Evolutionary conservation across 2,329 filamentous ascomycete species (phyloP), one percentile per base, ranked within the genome.

Genomic region (Claviceps arundinis): DNA sequence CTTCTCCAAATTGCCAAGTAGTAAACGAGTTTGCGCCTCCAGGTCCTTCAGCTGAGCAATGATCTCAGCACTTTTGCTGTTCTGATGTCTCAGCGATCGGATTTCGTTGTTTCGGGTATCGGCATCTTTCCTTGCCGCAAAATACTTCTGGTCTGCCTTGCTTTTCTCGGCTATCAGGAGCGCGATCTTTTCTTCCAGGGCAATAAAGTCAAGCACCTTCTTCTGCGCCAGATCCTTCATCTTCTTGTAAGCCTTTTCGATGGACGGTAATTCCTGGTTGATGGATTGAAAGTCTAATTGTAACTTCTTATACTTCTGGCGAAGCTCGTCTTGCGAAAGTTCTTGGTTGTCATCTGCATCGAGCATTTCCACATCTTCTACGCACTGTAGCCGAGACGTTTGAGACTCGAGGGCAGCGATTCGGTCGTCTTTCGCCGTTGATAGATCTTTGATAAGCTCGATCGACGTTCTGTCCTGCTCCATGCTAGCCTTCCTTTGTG

Each of bases 101-200:
- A 94, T 84, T 68, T 97, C 91, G 54, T 80, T 76, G 53, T 89
- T 85, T 49, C 89, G 79, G 45, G 86, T 84, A 62, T 97, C 91
- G 63, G 91, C 94, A 59, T 90, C 85, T 65, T 95, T 96, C 75
- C 95, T 89, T 8, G 90, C 89, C 1, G 87, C 88, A 66, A 97
- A 97, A 65, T 95, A 98, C 68, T 97, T 97, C 64, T 97, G 91
- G 62, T 98, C 93, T 1, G 91, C 91, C 68, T 96, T 97, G 57
- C 85, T 83, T 72, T 98, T 98, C 68, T 98, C 89, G 0, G 89
- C 87, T 42, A 80, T 81, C 19, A 94, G 71, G 24, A 86, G 74
- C 17, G 80, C 72, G 40, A 91, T 74, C 56, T 85, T 86, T 52
- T 95, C 89, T 69, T 97, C 90, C 63, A 89, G 72, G 4, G 77